Percentiles rank a stretch among this genome's conserved stretches.
These are phyloP conservation scores for Lotus japonicus DNA, from an alignment of 306 rosid species.

Conservation along the genomic window DNA sequence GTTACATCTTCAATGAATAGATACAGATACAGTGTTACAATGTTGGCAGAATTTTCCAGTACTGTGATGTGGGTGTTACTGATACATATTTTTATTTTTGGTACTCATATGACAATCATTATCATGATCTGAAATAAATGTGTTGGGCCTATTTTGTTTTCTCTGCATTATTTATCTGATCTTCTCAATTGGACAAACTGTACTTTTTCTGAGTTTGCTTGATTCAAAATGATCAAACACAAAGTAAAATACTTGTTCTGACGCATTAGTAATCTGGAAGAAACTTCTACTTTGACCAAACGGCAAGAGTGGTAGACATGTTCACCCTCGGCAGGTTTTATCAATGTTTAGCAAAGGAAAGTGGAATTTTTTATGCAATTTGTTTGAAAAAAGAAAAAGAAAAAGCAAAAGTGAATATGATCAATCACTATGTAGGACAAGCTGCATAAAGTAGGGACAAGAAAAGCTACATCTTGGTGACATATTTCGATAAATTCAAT, in stretches of 20 bases:
- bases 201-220: no score
- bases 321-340: constrained; percentile 10
- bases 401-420: constrained; percentile 24
- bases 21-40: no score
- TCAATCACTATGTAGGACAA: constrained; percentile 1
- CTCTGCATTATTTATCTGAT: not conserved
- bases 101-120: no score
- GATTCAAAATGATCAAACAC: no score
- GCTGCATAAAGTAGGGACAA: not conserved
- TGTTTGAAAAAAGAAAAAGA: not conserved
- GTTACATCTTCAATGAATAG: no score
- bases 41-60: no score
- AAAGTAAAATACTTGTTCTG: not conserved
- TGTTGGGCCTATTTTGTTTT: not conserved
- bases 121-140: no score
- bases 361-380: not conserved
- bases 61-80: no score
- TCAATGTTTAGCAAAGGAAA: constrained; percentile 12
- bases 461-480: no score
- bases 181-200: not conserved
- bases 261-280: not conserved
- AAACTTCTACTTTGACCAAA: constrained; percentile 28
- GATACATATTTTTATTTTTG: no score
- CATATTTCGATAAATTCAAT: not conserved
- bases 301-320: constrained; percentile 23